These are phyloP conservation scores for Microdochium nivale DNA, from an alignment of 2,329 filamentous ascomycete genomes.

Conservation along the genomic window DNA sequence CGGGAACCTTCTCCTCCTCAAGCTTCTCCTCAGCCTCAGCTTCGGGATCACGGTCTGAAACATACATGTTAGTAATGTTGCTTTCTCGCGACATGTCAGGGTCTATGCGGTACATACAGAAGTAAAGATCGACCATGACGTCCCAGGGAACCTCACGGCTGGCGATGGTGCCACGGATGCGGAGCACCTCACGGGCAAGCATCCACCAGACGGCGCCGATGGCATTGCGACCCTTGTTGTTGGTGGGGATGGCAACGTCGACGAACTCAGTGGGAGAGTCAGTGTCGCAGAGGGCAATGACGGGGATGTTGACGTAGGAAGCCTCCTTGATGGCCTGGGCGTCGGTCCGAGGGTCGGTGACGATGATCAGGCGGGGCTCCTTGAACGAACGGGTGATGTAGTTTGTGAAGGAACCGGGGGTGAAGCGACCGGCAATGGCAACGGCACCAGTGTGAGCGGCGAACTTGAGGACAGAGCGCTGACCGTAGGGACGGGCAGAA, in stretches of 20 bases:
- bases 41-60: slow-evolving; percentile 87
- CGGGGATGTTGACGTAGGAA: slow-evolving; percentile 99
- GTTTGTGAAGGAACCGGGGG: slow-evolving; percentile 99
- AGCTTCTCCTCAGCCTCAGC: slow-evolving; percentile 98
- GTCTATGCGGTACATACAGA: slow-evolving; percentile 52
- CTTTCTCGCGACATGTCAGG: background rate
- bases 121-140: slow-evolving; percentile 99
- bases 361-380: slow-evolving; percentile 98
- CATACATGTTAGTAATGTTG: slow-evolving; percentile 9
- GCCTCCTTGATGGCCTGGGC: slow-evolving; percentile 99
- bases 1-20: slow-evolving; percentile 84
- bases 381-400: slow-evolving; percentile 99
- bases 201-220: slow-evolving; percentile 99
- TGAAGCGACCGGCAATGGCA: slow-evolving; percentile 98
- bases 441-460: slow-evolving; percentile 95
- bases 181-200: slow-evolving; percentile 98
- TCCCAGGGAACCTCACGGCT: slow-evolving; percentile 97
- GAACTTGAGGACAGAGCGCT: slow-evolving; percentile 99
- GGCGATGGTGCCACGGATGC: slow-evolving; percentile 93
- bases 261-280: slow-evolving; percentile 99
- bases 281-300: slow-evolving; percentile 98
- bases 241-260: slow-evolving; percentile 98
- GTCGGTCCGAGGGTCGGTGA: slow-evolving; percentile 98
- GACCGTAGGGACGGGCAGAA: slow-evolving; percentile 98
- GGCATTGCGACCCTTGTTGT: slow-evolving; percentile 99